A percentile compares a stretch with the other conserved stretches of the same genome.
Evolutionary conservation across 2,329 filamentous ascomycete species (phyloP).

Genomic region (Fusarium haematococcum): DNA sequence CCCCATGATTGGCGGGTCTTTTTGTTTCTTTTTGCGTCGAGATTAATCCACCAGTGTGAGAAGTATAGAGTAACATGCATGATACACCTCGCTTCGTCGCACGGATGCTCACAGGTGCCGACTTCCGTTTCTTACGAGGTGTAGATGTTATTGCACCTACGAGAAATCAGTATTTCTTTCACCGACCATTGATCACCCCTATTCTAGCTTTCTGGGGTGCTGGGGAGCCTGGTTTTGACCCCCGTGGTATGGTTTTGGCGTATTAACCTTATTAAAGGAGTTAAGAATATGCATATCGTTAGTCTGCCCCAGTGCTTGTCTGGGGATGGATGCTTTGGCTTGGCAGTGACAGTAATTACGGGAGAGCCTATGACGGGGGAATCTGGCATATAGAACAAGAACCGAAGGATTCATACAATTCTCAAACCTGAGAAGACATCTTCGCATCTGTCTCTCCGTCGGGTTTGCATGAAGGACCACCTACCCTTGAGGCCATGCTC

Average conservation of each 20-base stretch:
- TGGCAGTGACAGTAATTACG: neutral
- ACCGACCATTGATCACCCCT: neutral
- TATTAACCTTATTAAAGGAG: neutral
- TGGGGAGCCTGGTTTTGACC: neutral
- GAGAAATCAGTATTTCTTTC: neutral
- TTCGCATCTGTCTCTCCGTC: neutral
- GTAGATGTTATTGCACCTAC: conserved; percentile 16
- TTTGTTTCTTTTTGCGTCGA: neutral
- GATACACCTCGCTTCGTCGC: conserved; percentile 7
- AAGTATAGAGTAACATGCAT: neutral
- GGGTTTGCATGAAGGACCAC: neutral
- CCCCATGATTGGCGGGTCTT: conserved; percentile 25
- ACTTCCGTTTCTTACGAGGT: neutral
- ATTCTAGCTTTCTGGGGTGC: neutral
- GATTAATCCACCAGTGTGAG: conserved; percentile 26
- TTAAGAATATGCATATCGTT: neutral
- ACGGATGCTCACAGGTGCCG: neutral
- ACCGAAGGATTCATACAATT: neutral
- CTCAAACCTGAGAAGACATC: neutral
- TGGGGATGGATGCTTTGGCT: neutral
- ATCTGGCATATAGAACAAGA: neutral
- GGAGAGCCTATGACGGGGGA: neutral
- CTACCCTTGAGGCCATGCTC: neutral
- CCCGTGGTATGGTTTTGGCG: neutral
- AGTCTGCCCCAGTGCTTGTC: neutral